Conservation (phyloP, 2,329 filamentous ascomycete genomes). For the Ciborinia camelliae region DNA sequence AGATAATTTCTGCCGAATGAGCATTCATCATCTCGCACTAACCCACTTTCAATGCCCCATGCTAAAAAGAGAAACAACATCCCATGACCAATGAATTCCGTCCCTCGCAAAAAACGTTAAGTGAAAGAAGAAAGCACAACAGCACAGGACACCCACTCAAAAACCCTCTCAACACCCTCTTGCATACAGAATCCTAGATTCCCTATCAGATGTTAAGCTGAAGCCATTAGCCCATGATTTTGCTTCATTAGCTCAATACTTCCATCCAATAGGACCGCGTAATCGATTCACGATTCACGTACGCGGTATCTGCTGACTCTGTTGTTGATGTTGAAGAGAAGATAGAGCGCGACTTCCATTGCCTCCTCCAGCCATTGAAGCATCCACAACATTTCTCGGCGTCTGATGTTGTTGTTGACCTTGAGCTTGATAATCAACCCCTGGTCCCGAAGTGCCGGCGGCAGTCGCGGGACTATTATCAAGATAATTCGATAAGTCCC, state of each 20-base stretch:
- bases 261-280: constrained; percentile 27
- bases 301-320: constrained; percentile 37
- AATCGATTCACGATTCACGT: constrained; percentile 26
- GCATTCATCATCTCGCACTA: constrained; percentile 11
- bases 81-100: constrained; percentile 33
- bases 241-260: neutral
- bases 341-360: constrained; percentile 31
- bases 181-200: neutral
- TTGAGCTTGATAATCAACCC: constrained; percentile 27
- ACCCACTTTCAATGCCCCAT: constrained; percentile 19
- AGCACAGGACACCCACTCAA: constrained; percentile 30
- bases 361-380: constrained; percentile 24
- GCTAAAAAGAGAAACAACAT: constrained; percentile 22
- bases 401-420: constrained; percentile 13
- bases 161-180: neutral
- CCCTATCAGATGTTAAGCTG: constrained; percentile 11
- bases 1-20: constrained; percentile 20
- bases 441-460: constrained; percentile 29
- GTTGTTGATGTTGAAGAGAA: constrained; percentile 26
- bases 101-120: neutral
- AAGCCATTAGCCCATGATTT: constrained; percentile 4
- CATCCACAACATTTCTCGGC: constrained; percentile 30
- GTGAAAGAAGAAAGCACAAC: neutral
- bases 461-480: constrained; percentile 34
- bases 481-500: constrained; percentile 38